Base-by-base conservation (phyloP, 1,284 basidiomycete species). In the Pterulicium gracile region DNA sequence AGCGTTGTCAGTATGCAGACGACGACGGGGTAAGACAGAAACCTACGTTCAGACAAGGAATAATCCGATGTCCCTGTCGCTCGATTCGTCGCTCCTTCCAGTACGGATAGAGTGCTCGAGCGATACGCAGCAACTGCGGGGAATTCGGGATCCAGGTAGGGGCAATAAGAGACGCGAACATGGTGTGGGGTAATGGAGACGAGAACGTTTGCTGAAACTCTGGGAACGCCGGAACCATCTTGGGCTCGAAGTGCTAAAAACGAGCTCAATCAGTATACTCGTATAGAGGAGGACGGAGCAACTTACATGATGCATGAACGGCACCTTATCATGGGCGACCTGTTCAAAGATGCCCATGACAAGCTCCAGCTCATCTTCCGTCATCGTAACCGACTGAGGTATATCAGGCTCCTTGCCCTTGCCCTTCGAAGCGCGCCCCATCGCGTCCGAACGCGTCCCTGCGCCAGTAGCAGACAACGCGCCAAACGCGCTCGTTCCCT, bases 311-410 rank as follows among this genome's bases (percentile, higher is more conserved):
- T 89, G 86, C 42, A 98, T 71, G 62, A 87, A 93, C 48, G 95
- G 93, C 0, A 88, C 83, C 58, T 85, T 88, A 57, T 97, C 91
- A 56, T 93, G 88, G 0, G 92, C 90, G 44, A 88, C 74, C 58
- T 87, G 87, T 68, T 99, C 95, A 57, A 97, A 88, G 36, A 97
- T 67, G 41, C 90, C 91, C 89, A 98, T 95, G 50, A 96, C 80
- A 52, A 93, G 77, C 65, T 98, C 96, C 54, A 98, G 95, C 54
- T 91, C 83, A 55, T 96, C 91, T 59, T 96, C 91, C 2, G 76
- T 73, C 50, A 97, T 85, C 47, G 70, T 60, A 13, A 85, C 61
- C 12, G 80, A 75, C 44, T 77, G 75, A 1, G 62, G 58, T 10
- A 68, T 55, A 44, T 88, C 86, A 0, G 81, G 78, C 51, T 88